phyloP scores from a whole-genome alignment of 305 asterid genomes.

The Rubia peregrina region DNA sequence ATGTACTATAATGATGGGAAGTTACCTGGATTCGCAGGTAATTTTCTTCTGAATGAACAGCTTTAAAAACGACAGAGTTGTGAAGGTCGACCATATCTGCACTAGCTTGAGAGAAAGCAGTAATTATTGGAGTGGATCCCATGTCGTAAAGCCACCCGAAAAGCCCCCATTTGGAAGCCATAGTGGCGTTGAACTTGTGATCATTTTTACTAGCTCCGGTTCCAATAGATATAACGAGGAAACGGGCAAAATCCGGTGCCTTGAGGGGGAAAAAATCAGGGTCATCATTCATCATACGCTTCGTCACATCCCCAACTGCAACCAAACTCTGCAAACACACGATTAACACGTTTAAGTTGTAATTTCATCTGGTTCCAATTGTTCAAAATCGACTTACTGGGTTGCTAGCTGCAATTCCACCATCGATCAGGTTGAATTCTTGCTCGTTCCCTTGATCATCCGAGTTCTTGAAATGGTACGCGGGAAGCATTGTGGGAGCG shows the following conservation, averaged over 20 bases:
- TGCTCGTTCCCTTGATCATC: slow-evolving; percentile 23
- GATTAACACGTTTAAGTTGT: neutral
- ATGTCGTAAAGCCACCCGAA: slow-evolving; percentile 36
- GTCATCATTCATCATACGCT: slow-evolving; percentile 24
- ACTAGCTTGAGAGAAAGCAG: slow-evolving; percentile 35
- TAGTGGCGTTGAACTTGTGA: slow-evolving; percentile 26
- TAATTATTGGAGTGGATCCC: slow-evolving; percentile 31
- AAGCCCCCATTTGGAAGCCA: slow-evolving; percentile 47
- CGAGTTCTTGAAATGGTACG: slow-evolving; percentile 38
- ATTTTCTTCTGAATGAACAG: slow-evolving; percentile 36
- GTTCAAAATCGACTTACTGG: slow-evolving; percentile 31
- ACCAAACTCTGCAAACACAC: slow-evolving; percentile 32
- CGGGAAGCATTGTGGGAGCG: slow-evolving; percentile 46
- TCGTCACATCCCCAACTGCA: slow-evolving; percentile 40
- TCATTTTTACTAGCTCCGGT: slow-evolving; percentile 38
- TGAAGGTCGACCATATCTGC: slow-evolving; percentile 50
- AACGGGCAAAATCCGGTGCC: slow-evolving; percentile 33
- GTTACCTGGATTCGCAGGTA: slow-evolving; percentile 53
- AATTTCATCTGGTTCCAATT: neutral
- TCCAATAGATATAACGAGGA: slow-evolving; percentile 43
- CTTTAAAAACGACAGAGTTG: slow-evolving; percentile 38
- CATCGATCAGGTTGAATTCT: slow-evolving; percentile 53
- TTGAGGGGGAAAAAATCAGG: slow-evolving; percentile 31
- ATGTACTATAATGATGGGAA: neutral
- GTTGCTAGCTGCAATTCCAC: slow-evolving; percentile 48